phyloP scores from a whole-genome alignment of 345 rosid species.

The Nephelium lappaceum region DNA sequence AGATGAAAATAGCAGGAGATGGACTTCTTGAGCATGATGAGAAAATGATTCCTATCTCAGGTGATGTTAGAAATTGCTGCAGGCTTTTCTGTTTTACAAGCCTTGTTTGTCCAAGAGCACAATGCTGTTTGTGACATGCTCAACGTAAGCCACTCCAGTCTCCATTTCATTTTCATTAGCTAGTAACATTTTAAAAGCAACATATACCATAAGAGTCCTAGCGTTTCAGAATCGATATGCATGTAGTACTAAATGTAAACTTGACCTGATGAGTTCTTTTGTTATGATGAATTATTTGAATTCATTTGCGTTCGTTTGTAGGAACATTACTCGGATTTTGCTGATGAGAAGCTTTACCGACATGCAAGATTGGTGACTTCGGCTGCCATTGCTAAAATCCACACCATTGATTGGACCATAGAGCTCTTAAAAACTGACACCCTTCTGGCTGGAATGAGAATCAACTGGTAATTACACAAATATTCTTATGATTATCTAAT shows the following conservation, averaged over 20 bases:
- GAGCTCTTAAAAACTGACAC: constrained; percentile 74
- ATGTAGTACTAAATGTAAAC: not conserved
- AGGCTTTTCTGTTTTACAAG: constrained; percentile 71
- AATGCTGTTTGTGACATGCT: constrained; percentile 69
- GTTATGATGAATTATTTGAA: not conserved
- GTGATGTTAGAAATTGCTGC: constrained; percentile 80
- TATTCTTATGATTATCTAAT: not conserved
- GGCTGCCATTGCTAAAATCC: constrained; percentile 82
- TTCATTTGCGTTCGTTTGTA: constrained; percentile 6
- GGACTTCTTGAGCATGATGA: constrained; percentile 61
- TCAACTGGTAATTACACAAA: constrained; percentile 51
- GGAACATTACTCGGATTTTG: constrained; percentile 55
- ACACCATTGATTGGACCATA: constrained; percentile 86
- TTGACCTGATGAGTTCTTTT: not conserved
- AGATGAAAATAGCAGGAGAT: constrained; percentile 53
- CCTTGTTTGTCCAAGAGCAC: constrained; percentile 73
- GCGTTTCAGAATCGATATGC: not conserved
- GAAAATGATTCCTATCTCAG: constrained; percentile 67
- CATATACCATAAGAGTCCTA: too few relatives aligned
- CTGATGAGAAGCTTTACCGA: constrained; percentile 66
- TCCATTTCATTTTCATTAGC: too few relatives aligned
- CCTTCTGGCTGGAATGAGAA: constrained; percentile 69
- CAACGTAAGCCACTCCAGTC: constrained; percentile 37
- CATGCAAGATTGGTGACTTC: constrained; percentile 74
- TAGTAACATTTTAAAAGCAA: too few relatives aligned